phyloP scores from a whole-genome alignment of 805 yeast species.

The Vanderwaltozyma polyspora region DNA sequence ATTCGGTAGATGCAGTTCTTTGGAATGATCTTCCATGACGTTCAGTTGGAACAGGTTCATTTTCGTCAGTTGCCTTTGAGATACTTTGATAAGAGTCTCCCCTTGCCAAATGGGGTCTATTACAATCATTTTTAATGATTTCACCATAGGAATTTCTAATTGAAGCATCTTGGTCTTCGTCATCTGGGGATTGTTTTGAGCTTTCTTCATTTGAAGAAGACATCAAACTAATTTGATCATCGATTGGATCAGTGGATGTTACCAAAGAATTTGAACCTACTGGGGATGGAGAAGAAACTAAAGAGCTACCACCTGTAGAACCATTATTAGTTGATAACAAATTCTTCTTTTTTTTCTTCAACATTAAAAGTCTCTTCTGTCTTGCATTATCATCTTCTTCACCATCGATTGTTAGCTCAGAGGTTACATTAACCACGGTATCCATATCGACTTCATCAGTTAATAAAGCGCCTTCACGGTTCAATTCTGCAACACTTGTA shows the following conservation, averaged over 20 bases:
- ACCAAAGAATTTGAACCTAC: conserved; percentile 14
- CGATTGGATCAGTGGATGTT: conserved; percentile 20
- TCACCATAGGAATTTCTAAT: conserved; percentile 25
- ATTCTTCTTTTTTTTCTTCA: conserved; percentile 2
- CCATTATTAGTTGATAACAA: background rate
- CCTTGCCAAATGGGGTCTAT: conserved; percentile 57
- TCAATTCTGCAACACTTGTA: conserved; percentile 25
- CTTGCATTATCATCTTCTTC: conserved; percentile 4
- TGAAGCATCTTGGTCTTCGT: conserved; percentile 4
- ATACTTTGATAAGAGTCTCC: conserved; percentile 62
- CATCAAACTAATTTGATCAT: conserved; percentile 4
- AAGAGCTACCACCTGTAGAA: background rate
- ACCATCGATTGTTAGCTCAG: conserved; percentile 4
- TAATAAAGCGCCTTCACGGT: conserved; percentile 26
- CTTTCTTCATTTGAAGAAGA: background rate
- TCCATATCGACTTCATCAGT: conserved; percentile 26
- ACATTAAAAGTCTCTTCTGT: conserved; percentile 6
- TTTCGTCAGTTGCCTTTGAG: conserved; percentile 15
- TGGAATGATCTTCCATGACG: conserved; percentile 14
- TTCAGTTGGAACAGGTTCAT: conserved; percentile 5
- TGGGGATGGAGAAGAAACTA: conserved; percentile 6
- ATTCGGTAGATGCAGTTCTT: conserved; percentile 30
- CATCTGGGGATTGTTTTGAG: background rate
- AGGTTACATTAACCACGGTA: conserved; percentile 14
- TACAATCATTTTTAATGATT: conserved; percentile 15